phyloP scores from a whole-genome alignment of 441 rosid species.

The Raphanus hybrid region DNA sequence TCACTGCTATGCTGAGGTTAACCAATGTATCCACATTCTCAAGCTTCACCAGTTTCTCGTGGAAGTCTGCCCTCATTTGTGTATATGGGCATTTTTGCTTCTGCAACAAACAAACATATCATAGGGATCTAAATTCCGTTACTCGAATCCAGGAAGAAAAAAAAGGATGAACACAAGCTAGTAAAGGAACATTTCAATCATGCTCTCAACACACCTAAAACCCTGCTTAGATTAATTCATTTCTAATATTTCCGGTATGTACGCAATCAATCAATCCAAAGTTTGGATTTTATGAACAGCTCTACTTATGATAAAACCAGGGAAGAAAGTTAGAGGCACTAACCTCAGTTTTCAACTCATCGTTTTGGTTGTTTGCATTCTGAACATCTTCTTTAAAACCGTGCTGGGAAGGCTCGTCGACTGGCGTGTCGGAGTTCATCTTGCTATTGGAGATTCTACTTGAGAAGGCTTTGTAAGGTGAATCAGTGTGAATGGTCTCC shows the following conservation, averaged over 20 bases:
- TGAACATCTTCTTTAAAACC: conserved; percentile 38
- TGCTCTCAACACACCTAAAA: conserved; percentile 15
- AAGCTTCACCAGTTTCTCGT: conserved; percentile 47
- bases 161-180: conserved; percentile 10
- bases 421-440: conserved; percentile 37
- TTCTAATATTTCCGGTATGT: not conserved
- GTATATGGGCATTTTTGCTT: conserved; percentile 53
- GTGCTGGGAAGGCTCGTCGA: conserved; percentile 40
- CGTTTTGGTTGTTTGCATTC: conserved; percentile 33
- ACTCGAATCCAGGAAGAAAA: not conserved
- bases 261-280: not conserved
- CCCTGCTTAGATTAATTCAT: not conserved
- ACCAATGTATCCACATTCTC: conserved; percentile 62
- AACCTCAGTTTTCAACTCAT: conserved; percentile 51
- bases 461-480: conserved; percentile 59
- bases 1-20: conserved; percentile 61
- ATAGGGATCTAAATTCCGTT: not conserved
- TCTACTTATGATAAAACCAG: not conserved
- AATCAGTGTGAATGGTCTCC: conserved; percentile 90
- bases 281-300: not conserved
- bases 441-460: conserved; percentile 41
- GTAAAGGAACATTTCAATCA: not conserved
- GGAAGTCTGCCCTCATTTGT: conserved; percentile 44
- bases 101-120: conserved; percentile 46
- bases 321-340: conserved; percentile 8